These are phyloP conservation scores for Apiospora marii DNA, from an alignment of 2,329 filamentous ascomycete genomes.

Conservation along the genomic window DNA sequence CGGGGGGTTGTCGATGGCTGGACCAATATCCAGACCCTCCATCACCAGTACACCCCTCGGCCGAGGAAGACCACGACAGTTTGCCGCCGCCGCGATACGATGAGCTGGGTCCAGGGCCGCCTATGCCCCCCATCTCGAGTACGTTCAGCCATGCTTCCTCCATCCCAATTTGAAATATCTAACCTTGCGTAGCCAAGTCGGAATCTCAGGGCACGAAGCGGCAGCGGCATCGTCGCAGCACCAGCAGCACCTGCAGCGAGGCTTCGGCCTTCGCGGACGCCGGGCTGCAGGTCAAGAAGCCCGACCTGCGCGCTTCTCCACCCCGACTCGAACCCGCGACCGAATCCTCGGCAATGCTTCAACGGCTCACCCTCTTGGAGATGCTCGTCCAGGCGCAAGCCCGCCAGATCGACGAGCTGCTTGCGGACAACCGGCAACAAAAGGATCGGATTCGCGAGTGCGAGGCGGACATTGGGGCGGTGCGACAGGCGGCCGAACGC, in stretches of 20 bases:
- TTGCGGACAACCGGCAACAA: not conserved
- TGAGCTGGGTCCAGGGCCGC: not conserved
- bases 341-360: not conserved
- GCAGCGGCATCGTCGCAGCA: not conserved
- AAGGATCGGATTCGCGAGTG: conserved; percentile 5
- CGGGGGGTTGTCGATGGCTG: not conserved
- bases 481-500: not conserved
- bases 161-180: too few species aligned
- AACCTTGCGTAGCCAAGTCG: not conserved
- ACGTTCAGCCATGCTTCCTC: not conserved
- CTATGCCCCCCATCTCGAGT: not conserved
- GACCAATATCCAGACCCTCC: not conserved
- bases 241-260: not conserved
- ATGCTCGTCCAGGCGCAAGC: not conserved
- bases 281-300: not conserved
- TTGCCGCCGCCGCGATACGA: not conserved
- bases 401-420: not conserved
- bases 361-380: not conserved
- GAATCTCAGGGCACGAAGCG: not conserved
- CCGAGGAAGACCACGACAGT: not conserved
- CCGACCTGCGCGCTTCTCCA: not conserved
- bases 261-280: not conserved
- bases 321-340: not conserved
- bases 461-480: not conserved
- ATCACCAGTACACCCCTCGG: not conserved